Evolutionary conservation across 805 yeast genomes (phyloP).

Genomic region (Cephaloascus albidus): DNA sequence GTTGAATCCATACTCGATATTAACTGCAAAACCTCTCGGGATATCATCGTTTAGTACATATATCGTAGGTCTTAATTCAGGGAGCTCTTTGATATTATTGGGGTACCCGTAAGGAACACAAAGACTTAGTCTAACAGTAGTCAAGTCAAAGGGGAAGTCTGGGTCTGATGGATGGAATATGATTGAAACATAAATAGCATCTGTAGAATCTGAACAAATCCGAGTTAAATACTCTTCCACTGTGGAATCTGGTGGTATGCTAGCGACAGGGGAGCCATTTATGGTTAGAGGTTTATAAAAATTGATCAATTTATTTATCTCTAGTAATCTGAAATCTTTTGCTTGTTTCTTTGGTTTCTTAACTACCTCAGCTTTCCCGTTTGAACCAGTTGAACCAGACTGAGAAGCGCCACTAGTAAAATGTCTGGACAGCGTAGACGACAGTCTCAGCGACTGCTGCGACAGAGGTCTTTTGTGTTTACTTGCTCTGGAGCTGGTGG

Average conservation of each 20-base stretch:
- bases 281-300: neutral
- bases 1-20: conserved; percentile 58
- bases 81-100: conserved; percentile 5
- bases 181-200: conserved; percentile 30
- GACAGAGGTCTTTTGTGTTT: neutral
- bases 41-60: conserved; percentile 57
- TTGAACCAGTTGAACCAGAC: neutral
- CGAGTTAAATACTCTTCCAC: neutral
- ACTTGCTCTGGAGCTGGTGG: too few species aligned
- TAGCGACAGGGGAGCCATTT: neutral
- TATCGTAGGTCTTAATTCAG: conserved; percentile 33
- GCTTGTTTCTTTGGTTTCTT: neutral
- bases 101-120: conserved; percentile 52
- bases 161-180: conserved; percentile 55
- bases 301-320: too few species aligned
- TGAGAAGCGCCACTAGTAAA: too few species aligned
- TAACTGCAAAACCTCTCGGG: conserved; percentile 58
- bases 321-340: neutral
- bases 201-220: neutral
- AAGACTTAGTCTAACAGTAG: conserved; percentile 40
- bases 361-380: neutral
- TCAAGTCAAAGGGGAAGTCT: conserved; percentile 60
- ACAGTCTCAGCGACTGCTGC: neutral
- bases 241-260: neutral
- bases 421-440: neutral